Conservation (phyloP, 2,329 filamentous ascomycete species). For the Sarocladiaceae sp. region DNA sequence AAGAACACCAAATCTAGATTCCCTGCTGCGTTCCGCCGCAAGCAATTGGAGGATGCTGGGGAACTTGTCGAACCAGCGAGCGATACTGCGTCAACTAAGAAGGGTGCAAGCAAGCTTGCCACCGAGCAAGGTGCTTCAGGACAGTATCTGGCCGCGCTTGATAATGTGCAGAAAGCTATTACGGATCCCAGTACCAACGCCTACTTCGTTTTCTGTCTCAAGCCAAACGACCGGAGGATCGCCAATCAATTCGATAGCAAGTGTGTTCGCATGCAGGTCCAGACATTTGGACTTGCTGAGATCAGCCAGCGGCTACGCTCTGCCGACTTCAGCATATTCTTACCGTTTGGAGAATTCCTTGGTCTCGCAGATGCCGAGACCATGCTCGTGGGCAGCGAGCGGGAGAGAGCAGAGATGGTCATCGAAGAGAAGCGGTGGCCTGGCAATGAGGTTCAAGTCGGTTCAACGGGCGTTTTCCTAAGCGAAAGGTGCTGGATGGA, state of each 20-base stretch:
- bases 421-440: constrained; percentile 92
- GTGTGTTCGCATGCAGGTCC: constrained; percentile 88
- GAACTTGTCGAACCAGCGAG: constrained; percentile 40
- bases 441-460: constrained; percentile 80
- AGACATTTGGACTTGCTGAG: constrained; percentile 93
- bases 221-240: constrained; percentile 93
- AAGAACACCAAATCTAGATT: constrained; percentile 49
- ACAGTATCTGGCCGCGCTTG: constrained; percentile 82
- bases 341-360: constrained; percentile 93
- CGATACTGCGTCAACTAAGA: constrained; percentile 40
- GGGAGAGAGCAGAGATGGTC: constrained; percentile 85
- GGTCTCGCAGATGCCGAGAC: constrained; percentile 80
- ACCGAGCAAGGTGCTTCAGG: constrained; percentile 81
- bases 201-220: constrained; percentile 95
- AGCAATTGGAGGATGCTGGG: constrained; percentile 32
- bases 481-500: constrained; percentile 96
- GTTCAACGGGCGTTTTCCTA: constrained; percentile 88
- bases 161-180: constrained; percentile 85
- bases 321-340: constrained; percentile 90
- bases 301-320: constrained; percentile 90
- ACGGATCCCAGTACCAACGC: constrained; percentile 77
- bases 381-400: constrained; percentile 83
- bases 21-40: constrained; percentile 26
- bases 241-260: constrained; percentile 99
- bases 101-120: constrained; percentile 33